Evolutionary conservation across 2,329 filamentous ascomycete genomes (phyloP).

Genomic region (Madurella fahalii): DNA sequence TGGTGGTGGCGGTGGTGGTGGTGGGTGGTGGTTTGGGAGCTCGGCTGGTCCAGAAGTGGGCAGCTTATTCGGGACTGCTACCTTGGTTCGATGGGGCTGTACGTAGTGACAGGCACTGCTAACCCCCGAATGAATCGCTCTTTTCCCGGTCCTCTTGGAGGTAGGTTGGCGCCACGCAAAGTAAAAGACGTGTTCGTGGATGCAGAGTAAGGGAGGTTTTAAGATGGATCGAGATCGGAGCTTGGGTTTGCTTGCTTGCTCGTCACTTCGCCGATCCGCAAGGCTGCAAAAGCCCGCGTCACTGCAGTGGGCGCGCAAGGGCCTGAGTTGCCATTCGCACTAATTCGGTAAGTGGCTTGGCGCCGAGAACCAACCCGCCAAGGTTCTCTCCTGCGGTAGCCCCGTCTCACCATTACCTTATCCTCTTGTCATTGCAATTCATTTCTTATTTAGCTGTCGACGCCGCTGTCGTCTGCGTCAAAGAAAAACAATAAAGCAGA

Average conservation of each 20-base stretch:
- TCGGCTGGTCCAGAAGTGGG: background rate
- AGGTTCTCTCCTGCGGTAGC: background rate
- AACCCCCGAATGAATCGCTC: too few relatives aligned
- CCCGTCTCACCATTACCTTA: background rate
- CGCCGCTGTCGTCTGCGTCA: too few relatives aligned
- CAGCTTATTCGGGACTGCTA: background rate
- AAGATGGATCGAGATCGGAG: slow-evolving; percentile 6
- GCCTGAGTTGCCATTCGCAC: background rate
- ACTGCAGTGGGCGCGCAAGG: slow-evolving; percentile 8
- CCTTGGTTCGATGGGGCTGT: background rate
- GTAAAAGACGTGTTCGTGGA: background rate
- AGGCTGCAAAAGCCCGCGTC: slow-evolving; percentile 26
- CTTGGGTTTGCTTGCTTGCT: slow-evolving; percentile 6
- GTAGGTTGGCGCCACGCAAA: background rate
- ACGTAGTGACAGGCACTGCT: too few relatives aligned
- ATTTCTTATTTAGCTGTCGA: too few relatives aligned
- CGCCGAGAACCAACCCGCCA: background rate
- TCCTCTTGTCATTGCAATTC: too few relatives aligned
- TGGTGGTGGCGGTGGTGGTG: slow-evolving; percentile 28
- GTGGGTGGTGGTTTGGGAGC: slow-evolving; percentile 1
- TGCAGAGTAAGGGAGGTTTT: slow-evolving; percentile 3
- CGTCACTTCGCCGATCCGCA: slow-evolving; percentile 19
- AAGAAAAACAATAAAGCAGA: too few relatives aligned
- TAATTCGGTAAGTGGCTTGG: slow-evolving; percentile 1
- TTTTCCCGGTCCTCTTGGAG: too few relatives aligned